Evolutionary conservation across 2,329 filamentous ascomycete species (phyloP).

Genomic region (Penicillium decumbens): DNA sequence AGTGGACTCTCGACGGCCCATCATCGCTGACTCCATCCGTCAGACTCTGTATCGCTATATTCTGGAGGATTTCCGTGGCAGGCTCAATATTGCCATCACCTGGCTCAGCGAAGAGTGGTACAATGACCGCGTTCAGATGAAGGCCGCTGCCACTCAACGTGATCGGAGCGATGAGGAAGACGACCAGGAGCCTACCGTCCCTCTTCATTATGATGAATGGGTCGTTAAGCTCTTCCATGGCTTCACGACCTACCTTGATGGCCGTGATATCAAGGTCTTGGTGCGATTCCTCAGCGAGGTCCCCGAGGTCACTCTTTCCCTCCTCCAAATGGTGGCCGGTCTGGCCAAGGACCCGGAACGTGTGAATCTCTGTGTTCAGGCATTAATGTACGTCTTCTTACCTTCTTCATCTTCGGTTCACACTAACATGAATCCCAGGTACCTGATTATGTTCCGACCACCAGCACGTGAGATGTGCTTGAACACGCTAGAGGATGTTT

Average conservation of each 20-base stretch:
- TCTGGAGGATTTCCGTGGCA: conserved; percentile 82
- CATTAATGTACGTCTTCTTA: conserved; percentile 48
- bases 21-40: conserved; percentile 63
- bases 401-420: not conserved
- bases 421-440: conserved; percentile 34
- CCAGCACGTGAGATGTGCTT: conserved; percentile 55
- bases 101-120: conserved; percentile 99
- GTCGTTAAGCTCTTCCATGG: conserved; percentile 77
- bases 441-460: conserved; percentile 56
- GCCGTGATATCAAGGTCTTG: conserved; percentile 74
- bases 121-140: conserved; percentile 65
- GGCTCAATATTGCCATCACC: conserved; percentile 83
- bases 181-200: conserved; percentile 38
- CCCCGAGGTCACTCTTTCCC: conserved; percentile 66
- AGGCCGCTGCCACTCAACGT: conserved; percentile 40
- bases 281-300: conserved; percentile 90
- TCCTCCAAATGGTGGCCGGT: conserved; percentile 67
- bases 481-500: conserved; percentile 57
- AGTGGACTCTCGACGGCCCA: conserved; percentile 26
- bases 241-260: conserved; percentile 85
- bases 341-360: conserved; percentile 61
- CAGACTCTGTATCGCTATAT: conserved; percentile 79
- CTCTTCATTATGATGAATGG: conserved; percentile 70
- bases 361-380: conserved; percentile 55
- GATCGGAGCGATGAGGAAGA: conserved; percentile 46